These are phyloP conservation scores for Arxiozyma bovina DNA, from an alignment of 1,139 yeast species.

Conservation along the genomic window DNA sequence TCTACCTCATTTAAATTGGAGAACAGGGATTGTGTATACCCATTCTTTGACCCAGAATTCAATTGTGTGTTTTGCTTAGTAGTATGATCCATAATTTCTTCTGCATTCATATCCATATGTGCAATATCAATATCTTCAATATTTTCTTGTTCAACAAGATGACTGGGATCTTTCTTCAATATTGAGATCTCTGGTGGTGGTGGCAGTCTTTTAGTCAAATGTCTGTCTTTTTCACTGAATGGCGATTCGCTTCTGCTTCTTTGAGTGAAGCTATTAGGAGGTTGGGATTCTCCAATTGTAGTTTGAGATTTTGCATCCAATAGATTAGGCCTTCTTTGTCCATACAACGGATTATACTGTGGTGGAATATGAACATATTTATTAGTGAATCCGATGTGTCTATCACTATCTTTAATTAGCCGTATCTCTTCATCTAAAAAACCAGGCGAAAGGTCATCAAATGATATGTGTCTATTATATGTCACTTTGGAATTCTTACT, in stretches of 20 bases:
- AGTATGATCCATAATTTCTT: conserved; percentile 13
- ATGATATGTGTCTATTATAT: conserved; percentile 26
- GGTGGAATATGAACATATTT: conserved; percentile 28
- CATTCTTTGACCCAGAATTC: conserved; percentile 26
- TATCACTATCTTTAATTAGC: conserved; percentile 14
- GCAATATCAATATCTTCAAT: conserved; percentile 21
- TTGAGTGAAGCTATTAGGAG: background rate
- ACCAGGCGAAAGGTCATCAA: conserved; percentile 30
- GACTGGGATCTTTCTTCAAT: conserved; percentile 16
- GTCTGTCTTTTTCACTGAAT: background rate
- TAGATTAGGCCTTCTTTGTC: background rate
- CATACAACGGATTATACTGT: conserved; percentile 24
- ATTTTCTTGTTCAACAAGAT: conserved; percentile 12
- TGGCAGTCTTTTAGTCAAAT: conserved; percentile 22
- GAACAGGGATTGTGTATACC: conserved; percentile 28
- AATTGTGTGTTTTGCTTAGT: conserved; percentile 26
- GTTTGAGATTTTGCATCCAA: background rate
- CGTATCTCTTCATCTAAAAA: conserved; percentile 25
- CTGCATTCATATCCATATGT: conserved; percentile 15
- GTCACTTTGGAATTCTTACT: background rate
- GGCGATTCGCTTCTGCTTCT: conserved; percentile 8
- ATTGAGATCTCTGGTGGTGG: conserved; percentile 32
- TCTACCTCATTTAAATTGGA: conserved; percentile 30
- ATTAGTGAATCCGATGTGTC: conserved; percentile 20
- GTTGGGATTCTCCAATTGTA: background rate